Evolutionary conservation across 352 stramenopile species (phyloP).

Genomic region (Pythium chondricola): DNA sequence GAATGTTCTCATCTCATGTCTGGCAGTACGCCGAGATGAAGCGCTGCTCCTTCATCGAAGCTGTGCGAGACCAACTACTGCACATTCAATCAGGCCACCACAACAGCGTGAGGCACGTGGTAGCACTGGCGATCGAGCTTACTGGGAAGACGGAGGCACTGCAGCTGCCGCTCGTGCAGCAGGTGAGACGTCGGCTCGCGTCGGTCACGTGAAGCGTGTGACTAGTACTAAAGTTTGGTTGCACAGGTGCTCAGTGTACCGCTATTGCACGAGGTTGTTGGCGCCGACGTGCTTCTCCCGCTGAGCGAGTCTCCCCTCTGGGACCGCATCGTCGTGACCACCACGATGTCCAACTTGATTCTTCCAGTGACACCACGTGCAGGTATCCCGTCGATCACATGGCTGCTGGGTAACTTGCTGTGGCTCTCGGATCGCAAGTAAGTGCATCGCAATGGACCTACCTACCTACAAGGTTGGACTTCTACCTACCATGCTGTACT

Average conservation of each 20-base stretch:
- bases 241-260: constrained; percentile 10
- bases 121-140: not conserved
- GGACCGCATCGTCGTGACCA: constrained; percentile 20
- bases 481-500: too few species aligned
- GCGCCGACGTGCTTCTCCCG: constrained; percentile 12
- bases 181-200: not conserved
- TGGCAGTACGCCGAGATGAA: constrained; percentile 15
- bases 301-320: constrained; percentile 24
- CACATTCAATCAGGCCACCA: too few species aligned
- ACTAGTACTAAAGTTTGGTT: not conserved
- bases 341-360: not conserved
- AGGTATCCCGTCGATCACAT: constrained; percentile 47
- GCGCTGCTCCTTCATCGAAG: constrained; percentile 1
- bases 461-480: too few species aligned
- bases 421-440: constrained; percentile 46
- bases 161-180: constrained; percentile 1
- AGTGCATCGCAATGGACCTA: too few species aligned
- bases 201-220: not conserved
- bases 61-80: not conserved
- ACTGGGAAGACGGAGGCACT: not conserved
- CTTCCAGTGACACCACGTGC: constrained; percentile 33
- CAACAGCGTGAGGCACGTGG: too few species aligned
- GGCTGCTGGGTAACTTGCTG: constrained; percentile 59
- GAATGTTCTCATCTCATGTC: constrained; percentile 6
- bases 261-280: constrained; percentile 13